Evolutionary conservation across 1,139 yeast species (phyloP), one percentile per base, ranked within the genome.

Genomic region (Candida buenavistaensis): DNA sequence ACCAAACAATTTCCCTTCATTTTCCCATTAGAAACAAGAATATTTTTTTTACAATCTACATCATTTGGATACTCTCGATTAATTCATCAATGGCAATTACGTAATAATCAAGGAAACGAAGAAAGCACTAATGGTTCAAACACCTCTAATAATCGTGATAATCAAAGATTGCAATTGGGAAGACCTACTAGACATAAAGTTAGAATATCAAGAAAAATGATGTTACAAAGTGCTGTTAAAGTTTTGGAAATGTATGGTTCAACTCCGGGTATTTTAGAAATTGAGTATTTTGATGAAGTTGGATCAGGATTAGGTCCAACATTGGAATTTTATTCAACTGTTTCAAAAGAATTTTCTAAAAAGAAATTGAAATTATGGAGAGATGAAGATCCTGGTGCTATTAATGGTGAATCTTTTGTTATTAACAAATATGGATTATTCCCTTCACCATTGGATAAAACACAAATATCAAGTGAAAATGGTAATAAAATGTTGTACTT

Each of bases 291-390:
- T 46, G 90, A 84, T 48, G 98, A 92, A 55, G 96, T 76, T n/a
- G 98, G 98, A 9, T 83, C 96, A 1, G 98, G 98, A 0, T 63
- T 89, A 33, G 98, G 98, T 0, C 98, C 98, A 2, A 92, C 98
- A 0, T 68, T 90, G 43, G 98, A 92, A 57, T 92, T 92, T 52
- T 92, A 88, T 54, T 80, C 97, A 0, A 67, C 74, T 10, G 92
- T 87, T 4, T 88, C 97, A 0, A 78, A 68, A 42, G 92, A 83
- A 42, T 88, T 66, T 53, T 67, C 84, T 1, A 71, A 64, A 43
- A 72, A 70, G 37, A 71, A 70, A 33, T 59, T 82, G 37, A 61
- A 59, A 12, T 64, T 92, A 60, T 92, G 98, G 98, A 72, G 95
- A 46, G 67, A 68, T 31, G 68, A 63, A 11, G 57, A 54, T n/a